phyloP scores from a whole-genome alignment of 2,329 filamentous ascomycete genomes.

The Ophiostoma quercus region DNA sequence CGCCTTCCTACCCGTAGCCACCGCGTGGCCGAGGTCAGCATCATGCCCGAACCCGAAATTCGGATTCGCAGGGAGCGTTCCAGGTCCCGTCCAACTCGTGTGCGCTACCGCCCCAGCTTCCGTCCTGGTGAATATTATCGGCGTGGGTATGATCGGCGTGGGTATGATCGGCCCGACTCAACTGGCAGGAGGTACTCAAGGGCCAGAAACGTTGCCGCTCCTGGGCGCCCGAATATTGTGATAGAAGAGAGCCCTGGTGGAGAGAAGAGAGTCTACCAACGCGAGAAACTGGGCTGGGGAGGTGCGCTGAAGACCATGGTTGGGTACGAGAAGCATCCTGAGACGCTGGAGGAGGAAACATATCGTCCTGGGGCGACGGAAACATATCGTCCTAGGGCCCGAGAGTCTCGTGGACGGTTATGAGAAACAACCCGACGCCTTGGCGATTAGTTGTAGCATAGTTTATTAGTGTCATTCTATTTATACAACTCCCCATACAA shows the following conservation, averaged over 20 bases:
- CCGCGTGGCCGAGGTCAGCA: too few species aligned
- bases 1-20: too few species aligned
- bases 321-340: constrained; percentile 31
- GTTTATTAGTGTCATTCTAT: too few species aligned
- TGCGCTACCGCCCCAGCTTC: background rate
- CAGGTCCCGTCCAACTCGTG: background rate
- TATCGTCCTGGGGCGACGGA: too few species aligned
- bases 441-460: too few species aligned
- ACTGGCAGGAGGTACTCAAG: constrained; percentile 7
- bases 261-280: constrained; percentile 37
- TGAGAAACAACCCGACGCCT: too few species aligned
- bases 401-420: too few species aligned
- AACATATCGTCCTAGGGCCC: too few species aligned
- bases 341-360: background rate
- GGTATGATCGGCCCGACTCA: constrained; percentile 1
- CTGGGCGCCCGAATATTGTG: constrained; percentile 28
- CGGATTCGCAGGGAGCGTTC: background rate
- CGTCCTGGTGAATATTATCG: background rate
- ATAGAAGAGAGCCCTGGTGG: constrained; percentile 33
- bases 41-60: too few species aligned
- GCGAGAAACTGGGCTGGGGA: constrained; percentile 42
- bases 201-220: constrained; percentile 14
- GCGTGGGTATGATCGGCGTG: background rate
- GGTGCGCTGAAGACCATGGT: constrained; percentile 43
- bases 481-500: too few species aligned